Evolutionary conservation across 2,329 filamentous ascomycete species (phyloP), one percentile per base, ranked within the genome.

Genomic region (Phialemoniopsis sp.): DNA sequence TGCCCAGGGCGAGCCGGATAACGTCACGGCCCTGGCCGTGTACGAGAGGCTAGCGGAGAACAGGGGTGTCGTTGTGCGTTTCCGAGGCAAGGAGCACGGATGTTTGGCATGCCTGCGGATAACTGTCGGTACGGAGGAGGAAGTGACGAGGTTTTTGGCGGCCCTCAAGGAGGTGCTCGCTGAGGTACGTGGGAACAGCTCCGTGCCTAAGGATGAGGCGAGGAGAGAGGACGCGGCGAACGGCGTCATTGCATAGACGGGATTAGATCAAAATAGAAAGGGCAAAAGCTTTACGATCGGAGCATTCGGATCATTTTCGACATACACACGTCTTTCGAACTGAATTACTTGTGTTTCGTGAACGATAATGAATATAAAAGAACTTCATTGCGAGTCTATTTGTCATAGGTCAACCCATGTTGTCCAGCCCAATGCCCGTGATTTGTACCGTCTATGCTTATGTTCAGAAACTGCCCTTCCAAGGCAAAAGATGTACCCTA

Each of bases 71-170:
- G 90, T 98, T 7, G 91, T 97, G 4, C 74, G 93, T 39, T 98
- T 97, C 63, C 75, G 93, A 51, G 93, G 93, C 35, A 94, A 90
- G 67, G 93, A 98, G 69, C 72, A 86, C 48, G 91, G 90, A 5
- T 98, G 93, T 58, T 62, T 83, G 32, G 93, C 91, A 1, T 96
- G 91, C 55, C 64, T 98, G 59, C 78, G 93, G 40, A 88, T 97
- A 49, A 98, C 93, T 0, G 80, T 98, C 12, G 93, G 93, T 13
- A 97, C 91, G 1, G 87, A 94, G 60, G 67, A 78, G 2, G 93
- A 98, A 63, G 87, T 94, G 8, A 83, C 82, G 18, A 75, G 82
- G 43, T 88, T 97, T 56, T 58, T 98, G 51, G 66, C 68, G 15
- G 82, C 90, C 50, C 63, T 96, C 16, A 68, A 67, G 48, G 63